Base-by-base conservation (phyloP, 228 moss, liverwort and hornwort species). In the Sphagnum fallax region DNA sequence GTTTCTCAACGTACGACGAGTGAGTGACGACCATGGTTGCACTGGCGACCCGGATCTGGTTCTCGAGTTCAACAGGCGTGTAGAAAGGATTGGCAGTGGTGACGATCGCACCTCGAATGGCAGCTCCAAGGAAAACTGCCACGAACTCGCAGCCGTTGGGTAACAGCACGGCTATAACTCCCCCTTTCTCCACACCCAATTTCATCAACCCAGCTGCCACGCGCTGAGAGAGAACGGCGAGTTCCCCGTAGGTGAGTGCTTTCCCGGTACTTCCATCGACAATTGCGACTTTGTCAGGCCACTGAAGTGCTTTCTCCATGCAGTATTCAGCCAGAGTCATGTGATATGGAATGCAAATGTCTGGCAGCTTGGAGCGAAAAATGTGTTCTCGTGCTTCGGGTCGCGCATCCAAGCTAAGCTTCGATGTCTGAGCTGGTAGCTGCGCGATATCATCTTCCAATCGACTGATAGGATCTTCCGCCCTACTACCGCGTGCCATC, bases 61-160 rank as follows among this genome's bases (percentile, higher is more conserved):
- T 96, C 62, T 81, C 88, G 6, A 96, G 78, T 70, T 96, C 96
- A 4, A 76, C 75, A 6, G 89, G 81, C 5, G 91, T 93, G 78
- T 93, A 96, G 72, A 84, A 88, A 0, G 96, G 93, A 74, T 85
- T 96, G 47, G 89, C 89, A 0, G 96, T 93, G 57, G 93, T 96
- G 75, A 85, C 87, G 4, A 83, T 63, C 12, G 88, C 89, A 58
- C 93, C 96, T 3, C 93, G 80, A 64, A 70, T 76, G 4, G 84
- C 86, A 3, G 91, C 91, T 6, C 96, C 96, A 6, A 96, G 66
- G 48, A 96, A 88, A 6, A 91, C 86, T 2, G 76, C 68, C 14
- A 89, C 82, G 15, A 91, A 96, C 71, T 96, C 96, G 0, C 77
- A 74, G 60, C 88, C 91, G 75, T 93, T 93, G 9, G 91, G 91